phyloP scores from a whole-genome alignment of 2,329 filamentous ascomycete genomes.

The Alternaria sp. region DNA sequence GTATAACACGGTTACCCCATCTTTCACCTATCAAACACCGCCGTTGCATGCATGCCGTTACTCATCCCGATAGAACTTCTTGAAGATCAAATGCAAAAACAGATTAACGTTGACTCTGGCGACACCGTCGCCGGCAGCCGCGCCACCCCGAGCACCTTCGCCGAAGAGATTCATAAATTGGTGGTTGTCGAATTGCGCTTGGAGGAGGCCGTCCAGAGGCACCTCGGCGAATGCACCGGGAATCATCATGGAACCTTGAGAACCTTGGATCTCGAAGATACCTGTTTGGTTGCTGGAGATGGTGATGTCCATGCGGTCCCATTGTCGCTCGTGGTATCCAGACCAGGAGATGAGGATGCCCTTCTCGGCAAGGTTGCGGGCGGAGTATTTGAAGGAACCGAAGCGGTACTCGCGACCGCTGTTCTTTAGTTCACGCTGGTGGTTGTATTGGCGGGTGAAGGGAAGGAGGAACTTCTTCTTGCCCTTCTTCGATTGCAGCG shows the following conservation, averaged over 20 bases:
- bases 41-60: constrained; percentile 8
- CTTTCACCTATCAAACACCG: background rate
- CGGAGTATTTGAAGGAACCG: constrained; percentile 96
- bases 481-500: constrained; percentile 94
- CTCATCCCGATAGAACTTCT: constrained; percentile 83
- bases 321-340: constrained; percentile 81
- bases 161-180: constrained; percentile 93
- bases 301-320: constrained; percentile 91
- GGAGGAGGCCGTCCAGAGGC: constrained; percentile 88
- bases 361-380: constrained; percentile 86
- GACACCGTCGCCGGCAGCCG: constrained; percentile 34
- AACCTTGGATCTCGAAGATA: constrained; percentile 90
- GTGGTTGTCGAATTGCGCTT: constrained; percentile 96
- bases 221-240: constrained; percentile 89
- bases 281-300: constrained; percentile 94
- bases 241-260: constrained; percentile 91
- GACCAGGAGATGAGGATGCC: constrained; percentile 93
- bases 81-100: constrained; percentile 94
- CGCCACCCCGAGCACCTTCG: constrained; percentile 30
- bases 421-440: constrained; percentile 92
- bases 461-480: constrained; percentile 94
- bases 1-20: background rate
- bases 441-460: constrained; percentile 98
- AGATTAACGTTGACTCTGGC: constrained; percentile 95
- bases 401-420: constrained; percentile 95